These are phyloP conservation scores for Elsinoe ampelina DNA, from an alignment of 2,329 filamentous ascomycete species.

Conservation along the genomic window DNA sequence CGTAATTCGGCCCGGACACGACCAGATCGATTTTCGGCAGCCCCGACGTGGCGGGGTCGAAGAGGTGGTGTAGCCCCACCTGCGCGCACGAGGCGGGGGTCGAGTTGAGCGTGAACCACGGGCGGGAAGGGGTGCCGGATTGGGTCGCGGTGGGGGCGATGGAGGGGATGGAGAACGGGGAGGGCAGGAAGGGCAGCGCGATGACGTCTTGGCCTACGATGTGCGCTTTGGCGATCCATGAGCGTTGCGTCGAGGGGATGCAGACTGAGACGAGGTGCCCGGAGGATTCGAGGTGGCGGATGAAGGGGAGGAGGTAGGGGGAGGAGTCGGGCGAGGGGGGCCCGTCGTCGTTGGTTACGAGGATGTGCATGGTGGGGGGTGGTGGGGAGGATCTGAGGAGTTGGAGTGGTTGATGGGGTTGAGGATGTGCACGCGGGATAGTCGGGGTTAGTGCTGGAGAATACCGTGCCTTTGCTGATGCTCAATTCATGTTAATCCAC, in stretches of 20 bases:
- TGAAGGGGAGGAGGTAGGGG: conserved; percentile 41
- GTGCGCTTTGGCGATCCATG: conserved; percentile 98
- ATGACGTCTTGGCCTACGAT: conserved; percentile 73
- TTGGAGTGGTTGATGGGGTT: not conserved
- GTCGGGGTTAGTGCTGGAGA: no score
- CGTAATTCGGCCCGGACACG: conserved; percentile 38
- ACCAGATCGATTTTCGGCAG: conserved; percentile 40
- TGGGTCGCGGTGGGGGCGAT: conserved; percentile 17
- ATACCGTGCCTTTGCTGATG: not conserved
- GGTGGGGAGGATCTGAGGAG: not conserved
- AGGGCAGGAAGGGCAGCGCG: conserved; percentile 47
- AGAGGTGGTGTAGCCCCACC: conserved; percentile 40
- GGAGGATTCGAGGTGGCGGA: conserved; percentile 43
- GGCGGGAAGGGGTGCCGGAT: conserved; percentile 28
- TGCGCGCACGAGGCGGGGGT: conserved; percentile 43
- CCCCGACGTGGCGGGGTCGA: conserved; percentile 23
- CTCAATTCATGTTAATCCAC: not conserved
- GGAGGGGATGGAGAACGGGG: conserved; percentile 20
- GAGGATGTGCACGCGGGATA: not conserved
- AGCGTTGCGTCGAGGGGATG: conserved; percentile 81
- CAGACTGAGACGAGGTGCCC: conserved; percentile 88
- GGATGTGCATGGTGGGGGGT: conserved; percentile 17
- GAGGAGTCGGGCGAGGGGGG: conserved; percentile 42
- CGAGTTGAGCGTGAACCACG: conserved; percentile 43
- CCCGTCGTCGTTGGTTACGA: conserved; percentile 41